phyloP scores from a whole-genome alignment of 106 monocot genomes.

The Hemerocallis citrina region DNA sequence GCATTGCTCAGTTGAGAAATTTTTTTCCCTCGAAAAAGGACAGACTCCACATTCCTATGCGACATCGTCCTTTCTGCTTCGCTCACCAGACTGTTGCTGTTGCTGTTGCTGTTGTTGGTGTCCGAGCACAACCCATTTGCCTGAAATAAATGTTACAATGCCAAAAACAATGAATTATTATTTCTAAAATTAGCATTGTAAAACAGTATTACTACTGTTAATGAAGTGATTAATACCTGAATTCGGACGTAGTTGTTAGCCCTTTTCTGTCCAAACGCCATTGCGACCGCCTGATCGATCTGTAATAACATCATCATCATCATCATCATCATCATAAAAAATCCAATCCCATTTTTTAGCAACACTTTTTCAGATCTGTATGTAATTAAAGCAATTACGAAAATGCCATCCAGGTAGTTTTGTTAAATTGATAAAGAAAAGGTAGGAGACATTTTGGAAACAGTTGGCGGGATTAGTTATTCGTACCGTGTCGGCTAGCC shows the following conservation, averaged over 20 bases:
- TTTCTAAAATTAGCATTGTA: too few species aligned
- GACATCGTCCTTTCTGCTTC: background rate
- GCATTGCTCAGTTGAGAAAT: background rate
- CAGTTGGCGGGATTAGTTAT: background rate
- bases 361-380: too few species aligned
- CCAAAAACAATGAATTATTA: too few species aligned
- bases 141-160: too few species aligned
- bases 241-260: slow-evolving; percentile 27
- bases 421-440: background rate
- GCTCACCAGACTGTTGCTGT: background rate
- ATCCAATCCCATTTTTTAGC: too few species aligned
- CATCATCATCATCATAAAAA: background rate
- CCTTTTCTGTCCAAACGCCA: slow-evolving; percentile 31
- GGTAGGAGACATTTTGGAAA: background rate
- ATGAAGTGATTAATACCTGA: background rate
- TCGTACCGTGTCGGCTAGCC: slow-evolving; percentile 31
- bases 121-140: background rate
- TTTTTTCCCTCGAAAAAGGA: background rate
- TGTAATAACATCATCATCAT: background rate
- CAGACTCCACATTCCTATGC: slow-evolving; percentile 1
- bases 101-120: background rate
- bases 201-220: background rate
- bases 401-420: too few species aligned
- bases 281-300: slow-evolving; percentile 40
- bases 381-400: too few species aligned